Evolutionary conservation across 2,329 filamentous ascomycete genomes (phyloP), one percentile per base, ranked within the genome.

Genomic region (Cryphonectria carpinicola): DNA sequence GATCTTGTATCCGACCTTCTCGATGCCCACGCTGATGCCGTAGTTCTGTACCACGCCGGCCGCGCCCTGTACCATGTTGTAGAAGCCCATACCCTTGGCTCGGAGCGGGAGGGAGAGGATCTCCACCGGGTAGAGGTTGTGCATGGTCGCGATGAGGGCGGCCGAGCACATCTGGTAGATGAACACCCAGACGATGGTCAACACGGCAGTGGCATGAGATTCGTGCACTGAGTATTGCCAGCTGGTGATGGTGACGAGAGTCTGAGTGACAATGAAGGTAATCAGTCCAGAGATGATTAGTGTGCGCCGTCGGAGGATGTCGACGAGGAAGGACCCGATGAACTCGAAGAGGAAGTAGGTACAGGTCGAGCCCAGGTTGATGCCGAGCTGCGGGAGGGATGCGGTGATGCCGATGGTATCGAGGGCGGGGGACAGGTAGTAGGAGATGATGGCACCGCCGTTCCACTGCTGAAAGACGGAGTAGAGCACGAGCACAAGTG

Each of bases 1-100:
- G 62, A 86, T 85, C 78, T 85, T 85, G 72, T 85, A 86, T 0
- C 83, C 83, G 0, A 86, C 74, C 71, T 84, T 82, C 17, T 76
- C 71, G 66, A 86, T 84, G 0, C 83, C 84, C 14, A 85, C 79
- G 1, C 80, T 80, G 66, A 86, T 85, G 6, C 84, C 84, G 69
- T 85, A 85, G 28, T 76, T 81, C 71, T 84, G 81, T 2, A 81
- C 79, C 2, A 82, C 81, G 25, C 82, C 81, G 6, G 82, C 82
- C 14, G 77, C 81, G 28, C 82, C 82, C 74, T 84, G 82, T 25
- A 84, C 82, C 61, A 84, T 76, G 67, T 80, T 77, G 72, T 84
- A 84, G 25, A 84, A 71, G 14, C 82, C 83, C 81, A 85, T 84
- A 28, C 82, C 81, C 73, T 82, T 82, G 37, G 83, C 82, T 58